Conservation (phyloP, 345 rosid genomes). For the Litchi chinensis region DNA sequence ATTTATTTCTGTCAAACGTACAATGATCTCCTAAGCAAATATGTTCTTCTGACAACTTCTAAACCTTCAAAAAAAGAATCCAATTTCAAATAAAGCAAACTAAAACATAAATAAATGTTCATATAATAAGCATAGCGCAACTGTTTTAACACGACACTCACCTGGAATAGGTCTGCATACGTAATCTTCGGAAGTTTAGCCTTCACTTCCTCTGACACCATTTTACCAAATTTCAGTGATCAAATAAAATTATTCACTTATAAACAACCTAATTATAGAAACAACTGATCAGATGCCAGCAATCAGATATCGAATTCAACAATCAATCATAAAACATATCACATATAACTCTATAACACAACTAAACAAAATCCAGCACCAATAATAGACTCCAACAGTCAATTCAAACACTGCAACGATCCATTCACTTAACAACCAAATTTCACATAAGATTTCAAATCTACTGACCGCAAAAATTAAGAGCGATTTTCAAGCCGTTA, state of each 20-base stretch:
- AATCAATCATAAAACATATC: no score
- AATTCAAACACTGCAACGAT: neutral
- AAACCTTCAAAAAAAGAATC: neutral
- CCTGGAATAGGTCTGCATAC: constrained; percentile 78
- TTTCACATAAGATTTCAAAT: no score
- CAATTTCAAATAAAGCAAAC: neutral
- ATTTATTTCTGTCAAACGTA: neutral
- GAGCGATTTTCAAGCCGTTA: constrained; percentile 77
- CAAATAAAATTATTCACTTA: neutral
- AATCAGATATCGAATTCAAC: no score
- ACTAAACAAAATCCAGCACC: neutral
- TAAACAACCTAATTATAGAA: neutral
- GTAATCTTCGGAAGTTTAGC: constrained; percentile 77
- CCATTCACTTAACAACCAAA: neutral
- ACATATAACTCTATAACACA: no score
- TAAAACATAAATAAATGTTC: neutral
- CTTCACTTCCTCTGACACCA: constrained; percentile 69
- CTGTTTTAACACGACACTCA: constrained; percentile 22
- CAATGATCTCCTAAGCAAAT: neutral
- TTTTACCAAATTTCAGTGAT: neutral
- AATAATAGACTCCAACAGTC: neutral
- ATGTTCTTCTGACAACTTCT: neutral
- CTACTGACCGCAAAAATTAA: constrained; percentile 71
- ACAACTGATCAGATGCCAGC: neutral
- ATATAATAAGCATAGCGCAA: constrained; percentile 1